A percentile compares a stretch with the other conserved stretches of the same genome.
These are phyloP conservation scores for Paecilomyces sp. DNA, from an alignment of 2,329 filamentous ascomycete species.

Conservation along the genomic window DNA sequence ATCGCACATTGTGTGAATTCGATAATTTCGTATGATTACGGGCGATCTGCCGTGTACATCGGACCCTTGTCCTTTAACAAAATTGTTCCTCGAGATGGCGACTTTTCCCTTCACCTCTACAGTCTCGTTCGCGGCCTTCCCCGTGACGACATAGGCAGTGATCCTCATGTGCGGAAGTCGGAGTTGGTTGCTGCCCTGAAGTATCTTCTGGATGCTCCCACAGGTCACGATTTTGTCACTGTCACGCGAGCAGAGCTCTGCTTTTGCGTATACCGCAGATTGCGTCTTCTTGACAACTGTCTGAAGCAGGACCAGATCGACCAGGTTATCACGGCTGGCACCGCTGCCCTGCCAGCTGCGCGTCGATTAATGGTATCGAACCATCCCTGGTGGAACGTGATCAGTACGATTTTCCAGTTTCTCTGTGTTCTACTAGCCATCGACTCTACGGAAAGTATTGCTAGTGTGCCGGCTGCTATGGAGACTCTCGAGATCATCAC, in stretches of 20 bases:
- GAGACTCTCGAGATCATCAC: conserved; percentile 31
- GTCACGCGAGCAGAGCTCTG: conserved; percentile 21
- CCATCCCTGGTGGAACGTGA: conserved; percentile 38
- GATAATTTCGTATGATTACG: conserved; percentile 27
- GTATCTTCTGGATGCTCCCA: conserved; percentile 5
- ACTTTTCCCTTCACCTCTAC: conserved; percentile 13
- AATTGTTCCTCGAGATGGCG: conserved; percentile 4
- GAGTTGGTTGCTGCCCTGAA: conserved; percentile 8
- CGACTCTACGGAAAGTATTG: conserved; percentile 29
- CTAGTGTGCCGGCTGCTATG: conserved; percentile 28
- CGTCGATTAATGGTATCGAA: conserved; percentile 23
- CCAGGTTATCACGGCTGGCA: conserved; percentile 27
- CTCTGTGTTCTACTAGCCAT: conserved; percentile 35
- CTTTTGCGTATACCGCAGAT: conserved; percentile 32
- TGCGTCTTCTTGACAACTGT: conserved; percentile 32
- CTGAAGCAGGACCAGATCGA: conserved; percentile 31
- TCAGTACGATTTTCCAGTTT: conserved; percentile 37
- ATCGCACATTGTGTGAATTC: conserved; percentile 21
- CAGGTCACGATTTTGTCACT: conserved; percentile 24
- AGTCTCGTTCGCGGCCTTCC: conserved; percentile 7
- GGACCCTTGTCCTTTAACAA: conserved; percentile 11
- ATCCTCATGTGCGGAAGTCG: conserved; percentile 1
- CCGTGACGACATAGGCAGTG: conserved; percentile 2
- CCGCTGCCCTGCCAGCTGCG: conserved; percentile 26
- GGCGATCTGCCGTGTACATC: conserved; percentile 19